phyloP scores from a whole-genome alignment of 1,139 yeast species.

The Tardiomyces depauwii region DNA sequence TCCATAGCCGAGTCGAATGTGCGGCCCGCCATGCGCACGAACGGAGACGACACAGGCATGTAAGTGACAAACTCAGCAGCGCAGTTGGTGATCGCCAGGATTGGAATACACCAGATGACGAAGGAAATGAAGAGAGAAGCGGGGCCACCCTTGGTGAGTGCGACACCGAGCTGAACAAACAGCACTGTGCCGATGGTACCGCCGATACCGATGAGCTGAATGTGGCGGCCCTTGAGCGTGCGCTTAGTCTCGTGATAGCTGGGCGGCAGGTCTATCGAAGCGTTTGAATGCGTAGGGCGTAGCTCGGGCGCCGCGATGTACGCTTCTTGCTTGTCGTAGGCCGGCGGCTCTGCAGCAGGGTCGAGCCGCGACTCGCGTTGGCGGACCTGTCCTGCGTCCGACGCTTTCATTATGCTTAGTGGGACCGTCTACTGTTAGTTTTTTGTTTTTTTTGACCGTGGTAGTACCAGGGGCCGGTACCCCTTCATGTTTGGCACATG shows the following conservation, averaged over 20 bases:
- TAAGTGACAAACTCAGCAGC: slow-evolving; percentile 80
- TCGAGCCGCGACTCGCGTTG: neutral
- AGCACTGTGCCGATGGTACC: slow-evolving; percentile 81
- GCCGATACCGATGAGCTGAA: slow-evolving; percentile 70
- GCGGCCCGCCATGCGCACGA: slow-evolving; percentile 42
- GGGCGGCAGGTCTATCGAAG: neutral
- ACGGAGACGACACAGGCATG: slow-evolving; percentile 62
- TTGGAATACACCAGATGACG: slow-evolving; percentile 46
- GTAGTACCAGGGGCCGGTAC: too few species aligned
- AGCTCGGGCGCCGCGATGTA: neutral
- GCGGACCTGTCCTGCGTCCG: too few species aligned
- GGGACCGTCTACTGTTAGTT: too few species aligned
- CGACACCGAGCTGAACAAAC: slow-evolving; percentile 64
- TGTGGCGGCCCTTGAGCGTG: slow-evolving; percentile 26
- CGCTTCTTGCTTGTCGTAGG: slow-evolving; percentile 1
- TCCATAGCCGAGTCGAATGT: slow-evolving; percentile 62
- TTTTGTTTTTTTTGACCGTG: too few species aligned
- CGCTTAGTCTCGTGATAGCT: neutral
- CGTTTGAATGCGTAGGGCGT: neutral
- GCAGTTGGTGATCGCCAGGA: slow-evolving; percentile 56
- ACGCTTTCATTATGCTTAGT: too few species aligned
- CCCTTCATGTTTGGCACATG: too few species aligned
- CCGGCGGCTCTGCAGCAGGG: neutral
- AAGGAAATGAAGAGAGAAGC: slow-evolving; percentile 62
- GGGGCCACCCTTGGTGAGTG: slow-evolving; percentile 65